Percentiles rank a stretch among this genome's conserved stretches.
Evolutionary conservation across 768 basidiomycete species (phyloP).

Genomic region (Strobilomyces dryophilus): DNA sequence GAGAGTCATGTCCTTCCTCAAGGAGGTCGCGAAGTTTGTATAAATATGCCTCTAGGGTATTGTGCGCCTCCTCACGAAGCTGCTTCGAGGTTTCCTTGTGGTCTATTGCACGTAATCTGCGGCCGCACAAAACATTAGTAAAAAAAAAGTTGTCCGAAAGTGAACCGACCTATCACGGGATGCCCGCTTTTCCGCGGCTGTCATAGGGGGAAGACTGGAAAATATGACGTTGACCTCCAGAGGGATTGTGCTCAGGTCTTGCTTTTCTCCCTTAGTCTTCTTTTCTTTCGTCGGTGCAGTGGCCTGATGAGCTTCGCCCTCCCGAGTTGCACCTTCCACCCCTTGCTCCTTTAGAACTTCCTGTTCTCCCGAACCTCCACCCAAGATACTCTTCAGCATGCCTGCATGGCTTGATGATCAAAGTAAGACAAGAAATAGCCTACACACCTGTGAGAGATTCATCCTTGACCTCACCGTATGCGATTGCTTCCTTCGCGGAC

Average conservation of each 20-base stretch:
- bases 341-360: constrained; percentile 29
- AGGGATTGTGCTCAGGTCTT: constrained; percentile 55
- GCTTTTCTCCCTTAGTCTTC: constrained; percentile 34
- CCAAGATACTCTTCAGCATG: constrained; percentile 87
- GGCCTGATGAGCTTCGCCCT: constrained; percentile 31
- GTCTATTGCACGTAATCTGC: constrained; percentile 77
- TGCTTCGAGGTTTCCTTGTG: constrained; percentile 70
- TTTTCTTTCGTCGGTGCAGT: constrained; percentile 32
- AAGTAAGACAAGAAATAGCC: not conserved
- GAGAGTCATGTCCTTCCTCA: constrained; percentile 58
- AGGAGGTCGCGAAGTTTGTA: constrained; percentile 86
- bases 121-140: constrained; percentile 3
- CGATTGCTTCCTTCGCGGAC: constrained; percentile 72
- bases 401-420: constrained; percentile 38
- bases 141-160: not conserved
- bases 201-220: constrained; percentile 68
- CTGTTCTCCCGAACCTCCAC: constrained; percentile 44
- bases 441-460: constrained; percentile 67
- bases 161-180: constrained; percentile 64
- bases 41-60: constrained; percentile 88
- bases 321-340: constrained; percentile 13
- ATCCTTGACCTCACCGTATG: constrained; percentile 77
- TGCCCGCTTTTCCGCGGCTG: constrained; percentile 67
- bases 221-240: constrained; percentile 62
- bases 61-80: constrained; percentile 84